phyloP scores from a whole-genome alignment of 1,284 basidiomycete genomes.

The Pyrrhoderma noxium region DNA sequence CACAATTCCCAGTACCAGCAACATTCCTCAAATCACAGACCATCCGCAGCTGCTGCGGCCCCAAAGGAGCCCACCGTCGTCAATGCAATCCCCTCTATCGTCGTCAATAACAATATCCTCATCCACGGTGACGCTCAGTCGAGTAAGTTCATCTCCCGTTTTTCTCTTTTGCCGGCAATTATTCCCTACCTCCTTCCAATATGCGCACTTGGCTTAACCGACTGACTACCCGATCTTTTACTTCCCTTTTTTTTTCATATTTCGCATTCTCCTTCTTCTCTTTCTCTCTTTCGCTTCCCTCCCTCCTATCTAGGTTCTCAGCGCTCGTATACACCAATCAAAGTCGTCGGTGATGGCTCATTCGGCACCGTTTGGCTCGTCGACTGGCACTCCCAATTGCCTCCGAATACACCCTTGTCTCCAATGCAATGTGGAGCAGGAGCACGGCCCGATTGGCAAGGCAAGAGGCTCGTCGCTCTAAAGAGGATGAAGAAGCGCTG shows the following conservation, averaged over 20 bases:
- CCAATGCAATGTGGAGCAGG: slow-evolving; percentile 88
- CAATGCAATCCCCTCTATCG: slow-evolving; percentile 63
- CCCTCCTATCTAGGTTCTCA: slow-evolving; percentile 38
- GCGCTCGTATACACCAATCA: slow-evolving; percentile 53
- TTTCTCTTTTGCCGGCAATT: slow-evolving; percentile 3
- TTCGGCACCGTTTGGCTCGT: slow-evolving; percentile 98
- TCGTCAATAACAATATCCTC: slow-evolving; percentile 57
- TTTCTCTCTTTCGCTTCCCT: slow-evolving; percentile 9
- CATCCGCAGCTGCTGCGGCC: slow-evolving; percentile 24
- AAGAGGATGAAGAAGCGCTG: slow-evolving; percentile 98
- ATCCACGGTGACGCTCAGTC: slow-evolving; percentile 63
- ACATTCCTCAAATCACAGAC: slow-evolving; percentile 38
- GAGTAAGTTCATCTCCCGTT: slow-evolving; percentile 40
- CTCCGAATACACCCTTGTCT: slow-evolving; percentile 78
- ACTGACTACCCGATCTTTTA: background rate
- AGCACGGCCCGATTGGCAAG: slow-evolving; percentile 88
- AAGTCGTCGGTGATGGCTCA: slow-evolving; percentile 91
- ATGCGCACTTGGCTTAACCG: slow-evolving; percentile 4
- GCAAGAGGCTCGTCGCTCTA: slow-evolving; percentile 92
- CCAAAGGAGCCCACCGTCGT: slow-evolving; percentile 56
- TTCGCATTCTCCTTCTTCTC: background rate
- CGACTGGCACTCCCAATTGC: slow-evolving; percentile 96
- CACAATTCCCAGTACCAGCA: slow-evolving; percentile 50
- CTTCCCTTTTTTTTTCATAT: slow-evolving; percentile 17
- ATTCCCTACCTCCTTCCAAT: no score